phyloP scores from a whole-genome alignment of 2,329 filamentous ascomycete species.

The Botrytis elliptica region DNA sequence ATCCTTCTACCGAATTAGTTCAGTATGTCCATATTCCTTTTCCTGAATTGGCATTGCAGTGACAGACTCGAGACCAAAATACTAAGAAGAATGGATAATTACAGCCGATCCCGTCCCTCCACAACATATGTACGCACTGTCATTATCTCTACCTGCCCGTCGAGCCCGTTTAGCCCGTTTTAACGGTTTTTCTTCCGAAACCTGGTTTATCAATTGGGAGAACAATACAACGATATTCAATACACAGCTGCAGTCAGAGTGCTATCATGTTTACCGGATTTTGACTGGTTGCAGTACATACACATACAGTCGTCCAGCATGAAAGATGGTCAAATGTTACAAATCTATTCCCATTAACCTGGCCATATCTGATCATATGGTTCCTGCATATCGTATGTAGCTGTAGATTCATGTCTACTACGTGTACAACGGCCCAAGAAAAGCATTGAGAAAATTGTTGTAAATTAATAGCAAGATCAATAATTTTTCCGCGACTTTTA shows the following conservation, averaged over 20 bases:
- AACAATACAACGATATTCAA: not conserved
- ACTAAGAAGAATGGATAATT: not conserved
- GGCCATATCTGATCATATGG: conserved; percentile 14
- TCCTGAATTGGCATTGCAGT: not conserved
- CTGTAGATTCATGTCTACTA: not conserved
- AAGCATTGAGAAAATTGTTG: no score
- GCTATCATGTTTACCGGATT: not conserved
- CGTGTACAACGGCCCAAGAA: not conserved
- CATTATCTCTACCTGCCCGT: not conserved
- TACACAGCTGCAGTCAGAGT: not conserved
- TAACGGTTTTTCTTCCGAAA: not conserved
- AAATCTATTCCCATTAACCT: not conserved
- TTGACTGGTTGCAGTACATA: not conserved
- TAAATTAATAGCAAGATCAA: not conserved
- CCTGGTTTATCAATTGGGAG: not conserved
- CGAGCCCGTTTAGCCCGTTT: not conserved
- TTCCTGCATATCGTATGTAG: conserved; percentile 12
- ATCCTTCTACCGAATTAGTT: not conserved
- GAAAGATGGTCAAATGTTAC: not conserved
- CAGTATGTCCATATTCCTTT: not conserved
- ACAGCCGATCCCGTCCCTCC: not conserved
- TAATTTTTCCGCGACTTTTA: not conserved
- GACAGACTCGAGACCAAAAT: not conserved
- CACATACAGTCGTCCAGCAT: not conserved
- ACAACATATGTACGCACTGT: not conserved